Evolutionary conservation across 352 stramenopile genomes (phyloP).

Genomic region (Hyaloperonospora brassicae): DNA sequence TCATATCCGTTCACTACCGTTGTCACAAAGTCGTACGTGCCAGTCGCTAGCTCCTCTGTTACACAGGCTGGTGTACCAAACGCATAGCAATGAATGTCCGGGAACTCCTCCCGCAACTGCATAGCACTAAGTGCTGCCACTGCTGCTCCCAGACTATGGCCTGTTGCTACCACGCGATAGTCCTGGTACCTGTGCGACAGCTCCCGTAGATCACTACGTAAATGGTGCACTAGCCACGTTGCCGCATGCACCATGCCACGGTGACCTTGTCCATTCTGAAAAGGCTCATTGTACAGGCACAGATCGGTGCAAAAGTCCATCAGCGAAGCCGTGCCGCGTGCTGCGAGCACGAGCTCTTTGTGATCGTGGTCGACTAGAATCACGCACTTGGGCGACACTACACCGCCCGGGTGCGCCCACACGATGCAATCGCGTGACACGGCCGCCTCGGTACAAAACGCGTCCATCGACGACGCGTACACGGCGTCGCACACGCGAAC

Average conservation of each 20-base stretch:
- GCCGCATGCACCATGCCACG: slow-evolving; percentile 76
- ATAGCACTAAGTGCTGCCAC: slow-evolving; percentile 63
- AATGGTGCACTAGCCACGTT: slow-evolving; percentile 54
- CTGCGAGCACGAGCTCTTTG: slow-evolving; percentile 48
- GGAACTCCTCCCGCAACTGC: slow-evolving; percentile 34
- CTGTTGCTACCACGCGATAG: slow-evolving; percentile 53
- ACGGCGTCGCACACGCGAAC: slow-evolving; percentile 60
- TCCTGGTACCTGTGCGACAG: slow-evolving; percentile 37
- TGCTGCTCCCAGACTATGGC: slow-evolving; percentile 64
- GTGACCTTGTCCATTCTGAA: slow-evolving; percentile 58
- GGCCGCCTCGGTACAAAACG: slow-evolving; percentile 49
- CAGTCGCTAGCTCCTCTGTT: slow-evolving; percentile 45
- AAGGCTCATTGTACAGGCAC: slow-evolving; percentile 70
- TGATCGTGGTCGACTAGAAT: slow-evolving; percentile 50
- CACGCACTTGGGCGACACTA: slow-evolving; percentile 73
- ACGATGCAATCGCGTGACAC: slow-evolving; percentile 38
- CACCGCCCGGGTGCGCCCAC: slow-evolving; percentile 44
- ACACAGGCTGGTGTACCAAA: slow-evolving; percentile 72
- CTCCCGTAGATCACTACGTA: slow-evolving; percentile 40
- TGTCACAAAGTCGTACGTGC: slow-evolving; percentile 53
- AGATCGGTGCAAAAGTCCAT: slow-evolving; percentile 80
- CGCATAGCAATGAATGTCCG: slow-evolving; percentile 46
- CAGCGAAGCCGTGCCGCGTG: slow-evolving; percentile 64
- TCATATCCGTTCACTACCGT: slow-evolving; percentile 74
- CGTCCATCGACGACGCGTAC: slow-evolving; percentile 46